Base-by-base conservation (phyloP, 2,329 filamentous ascomycete species). In the Xylaria multiplex region DNA sequence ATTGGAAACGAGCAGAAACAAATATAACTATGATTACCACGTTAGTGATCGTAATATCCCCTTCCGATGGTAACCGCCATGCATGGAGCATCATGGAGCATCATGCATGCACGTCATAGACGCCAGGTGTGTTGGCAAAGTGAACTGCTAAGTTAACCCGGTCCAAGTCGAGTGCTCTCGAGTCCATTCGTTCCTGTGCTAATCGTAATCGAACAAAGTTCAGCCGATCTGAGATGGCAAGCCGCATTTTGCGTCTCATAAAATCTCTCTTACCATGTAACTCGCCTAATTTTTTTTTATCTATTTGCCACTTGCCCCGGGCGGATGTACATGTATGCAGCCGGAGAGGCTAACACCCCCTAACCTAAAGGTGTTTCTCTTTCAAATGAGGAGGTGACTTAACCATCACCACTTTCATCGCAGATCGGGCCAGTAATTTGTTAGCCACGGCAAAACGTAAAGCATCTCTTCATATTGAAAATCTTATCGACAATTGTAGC, bases 61-160 rank as follows among this genome's bases (percentile, higher is more conserved):
- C 3, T 40, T 14, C 60, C 64, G 64, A 57, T 37, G 50, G 6
- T 60, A 66, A 13, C 64, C 64, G 60, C 22, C 9, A 53, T 37
- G 22, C 35, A 30, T 14, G 6, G 22, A 9, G 9, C 13, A 49
- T 40, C 7, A 48, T 30, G 13, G 32, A 43, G 22, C 8, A 48
- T 27, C 40, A 32, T 27, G 13, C 6, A 62, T 56, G 27, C 24
- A 40, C 27, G 30, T 46, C 50, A 27, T 49, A 59, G 27, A 42
- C 48, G 64, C 55, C 60, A 56, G 64, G 55, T 9, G 37, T 16
- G 45, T 55, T 48, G 13, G 37, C 19, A 24, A 30, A 24, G 19
- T 46, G 8, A 52, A 8, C 42, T 22, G 16, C 19, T 6, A 43
- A 9, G 35, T 30, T n/a, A 55, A 14, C 50, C 52, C 16, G 32